Conservation (phyloP, 2,329 filamentous ascomycete genomes). For the Microdochium trichocladiopsis region DNA sequence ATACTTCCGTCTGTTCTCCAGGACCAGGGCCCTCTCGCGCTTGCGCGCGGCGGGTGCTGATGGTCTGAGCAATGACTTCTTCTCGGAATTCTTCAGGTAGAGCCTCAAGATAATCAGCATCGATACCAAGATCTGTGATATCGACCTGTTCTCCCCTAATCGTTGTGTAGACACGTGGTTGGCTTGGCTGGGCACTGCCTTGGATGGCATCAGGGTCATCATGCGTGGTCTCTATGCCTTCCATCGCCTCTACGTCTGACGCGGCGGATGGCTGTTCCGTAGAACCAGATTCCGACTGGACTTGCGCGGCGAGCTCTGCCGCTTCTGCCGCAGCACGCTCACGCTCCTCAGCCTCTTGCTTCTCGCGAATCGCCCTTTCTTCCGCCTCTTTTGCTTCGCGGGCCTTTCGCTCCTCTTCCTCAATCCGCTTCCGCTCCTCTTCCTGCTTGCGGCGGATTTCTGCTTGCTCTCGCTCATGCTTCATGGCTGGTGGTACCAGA, state of each 20-base stretch:
- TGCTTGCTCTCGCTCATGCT: constrained; percentile 51
- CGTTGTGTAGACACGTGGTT: constrained; percentile 67
- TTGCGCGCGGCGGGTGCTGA: constrained; percentile 75
- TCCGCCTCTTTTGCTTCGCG: constrained; percentile 68
- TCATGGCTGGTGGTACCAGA: constrained; percentile 77
- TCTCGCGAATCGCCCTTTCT: constrained; percentile 58
- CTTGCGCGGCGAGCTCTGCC: constrained; percentile 38
- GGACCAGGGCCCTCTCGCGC: constrained; percentile 60
- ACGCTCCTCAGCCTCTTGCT: constrained; percentile 63
- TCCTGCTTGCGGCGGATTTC: constrained; percentile 47
- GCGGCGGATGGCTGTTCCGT: constrained; percentile 27
- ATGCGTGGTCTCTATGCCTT: constrained; percentile 61
- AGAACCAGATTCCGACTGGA: constrained; percentile 39
- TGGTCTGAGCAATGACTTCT: constrained; percentile 88
- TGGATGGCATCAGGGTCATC: constrained; percentile 22
- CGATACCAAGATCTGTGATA: constrained; percentile 90
- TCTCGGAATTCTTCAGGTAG: constrained; percentile 94
- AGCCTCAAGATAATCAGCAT: constrained; percentile 90
- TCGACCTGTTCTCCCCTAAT: constrained; percentile 85
- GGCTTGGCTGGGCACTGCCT: constrained; percentile 35
- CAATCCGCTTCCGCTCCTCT: constrained; percentile 54
- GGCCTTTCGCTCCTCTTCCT: constrained; percentile 58
- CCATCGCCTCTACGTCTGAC: constrained; percentile 55
- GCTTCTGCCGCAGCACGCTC: constrained; percentile 56
- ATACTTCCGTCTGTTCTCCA: constrained; percentile 76